Evolutionary conservation across 495 filamentous ascomycete genomes (phyloP), one percentile per base, ranked within the genome.

Genomic region (Gamarada debralockiae): DNA sequence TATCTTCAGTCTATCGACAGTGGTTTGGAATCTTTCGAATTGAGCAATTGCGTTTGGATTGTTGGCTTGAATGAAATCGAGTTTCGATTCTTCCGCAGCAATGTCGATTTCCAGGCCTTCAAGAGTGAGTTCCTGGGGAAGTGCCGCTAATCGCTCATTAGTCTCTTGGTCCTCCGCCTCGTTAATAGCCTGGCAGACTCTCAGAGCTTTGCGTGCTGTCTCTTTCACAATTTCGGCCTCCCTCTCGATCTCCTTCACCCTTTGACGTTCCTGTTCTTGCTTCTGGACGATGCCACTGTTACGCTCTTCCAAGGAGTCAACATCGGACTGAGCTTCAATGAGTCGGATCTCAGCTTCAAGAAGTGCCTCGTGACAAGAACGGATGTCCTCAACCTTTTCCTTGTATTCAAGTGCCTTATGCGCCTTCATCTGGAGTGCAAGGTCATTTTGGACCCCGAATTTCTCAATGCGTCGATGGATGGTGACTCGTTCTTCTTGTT

Each of bases 301-400:
- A 29, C 81, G 84, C 14, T 68, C 68, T 58, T 76, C 76, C 6
- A 96, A 70, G 12, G 70, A 72, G 46, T 82, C 78, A 4, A 86
- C 65, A 56, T 97, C 93, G 0, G 91, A 96, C 8, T 71, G 65
- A 0, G 90, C 92, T 70, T 98, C 95, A 25, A 92, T 73, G 6
- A 83, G 70, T 41, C 79, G 73, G 38, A 96, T 66, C 50, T 88
- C 77, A 2, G 76, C 75, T 60, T 89, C 82, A 13, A 90, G 64
- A 10, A 90, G 72, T 25, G 80, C 76, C 36, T 84, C 75, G 49
- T 88, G 80, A 9, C 76, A 65, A 24, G 67, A 62, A 12, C 80
- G 80, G 20, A 95, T 75, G 17, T 64, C 58, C 24, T 76, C 72
- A 7, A 95, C 78, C 23, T 77, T 68, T 52, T 80, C 71, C 70